Evolutionary conservation across 1,284 basidiomycete genomes (phyloP).

Genomic region (Trichosporon faecale): DNA sequence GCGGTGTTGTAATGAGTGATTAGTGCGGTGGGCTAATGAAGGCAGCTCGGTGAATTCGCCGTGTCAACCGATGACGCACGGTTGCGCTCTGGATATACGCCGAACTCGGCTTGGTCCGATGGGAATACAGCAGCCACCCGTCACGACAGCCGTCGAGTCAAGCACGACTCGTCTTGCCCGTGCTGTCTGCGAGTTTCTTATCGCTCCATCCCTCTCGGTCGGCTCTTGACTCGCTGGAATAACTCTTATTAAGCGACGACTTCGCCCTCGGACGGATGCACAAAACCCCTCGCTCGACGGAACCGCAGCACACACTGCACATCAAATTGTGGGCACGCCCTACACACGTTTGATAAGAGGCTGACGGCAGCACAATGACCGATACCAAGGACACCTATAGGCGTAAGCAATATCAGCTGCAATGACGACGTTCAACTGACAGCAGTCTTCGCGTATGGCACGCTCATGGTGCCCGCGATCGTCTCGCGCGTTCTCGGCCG

Average conservation of each 20-base stretch:
- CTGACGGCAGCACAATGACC: slow-evolving; percentile 19
- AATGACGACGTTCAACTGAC: slow-evolving; percentile 6
- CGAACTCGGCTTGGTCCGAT: slow-evolving; percentile 7
- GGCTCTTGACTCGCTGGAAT: background rate
- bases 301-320: background rate
- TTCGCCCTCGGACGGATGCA: background rate
- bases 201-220: background rate
- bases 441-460: slow-evolving; percentile 81
- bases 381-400: slow-evolving; percentile 9
- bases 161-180: background rate
- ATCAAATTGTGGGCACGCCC: slow-evolving; percentile 3
- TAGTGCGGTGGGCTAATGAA: background rate
- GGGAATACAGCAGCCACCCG: background rate
- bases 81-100: background rate
- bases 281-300: background rate
- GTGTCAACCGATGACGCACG: background rate
- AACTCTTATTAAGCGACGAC: background rate
- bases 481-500: slow-evolving; percentile 63
- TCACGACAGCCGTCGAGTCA: background rate
- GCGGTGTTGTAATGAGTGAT: background rate
- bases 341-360: background rate
- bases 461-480: slow-evolving; percentile 69
- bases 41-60: background rate
- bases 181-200: background rate
- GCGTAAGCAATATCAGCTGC: slow-evolving; percentile 12